Percentiles rank a stretch among this genome's conserved stretches.
phyloP scores from a whole-genome alignment of 805 yeast genomes.

The Yarrowia sp. region DNA sequence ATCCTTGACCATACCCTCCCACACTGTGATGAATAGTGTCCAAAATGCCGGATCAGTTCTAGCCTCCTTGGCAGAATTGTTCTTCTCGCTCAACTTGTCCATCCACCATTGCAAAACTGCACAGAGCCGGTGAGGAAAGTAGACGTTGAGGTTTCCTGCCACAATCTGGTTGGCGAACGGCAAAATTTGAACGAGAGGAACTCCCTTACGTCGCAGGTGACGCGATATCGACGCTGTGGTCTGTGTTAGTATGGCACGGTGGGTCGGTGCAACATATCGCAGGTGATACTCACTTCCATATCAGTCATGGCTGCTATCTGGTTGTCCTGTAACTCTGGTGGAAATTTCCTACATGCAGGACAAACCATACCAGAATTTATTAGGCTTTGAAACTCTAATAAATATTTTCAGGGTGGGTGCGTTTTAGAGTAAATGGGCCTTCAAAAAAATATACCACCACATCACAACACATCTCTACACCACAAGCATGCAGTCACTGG shows the following conservation, averaged over 20 bases:
- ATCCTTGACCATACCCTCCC: constrained; percentile 11
- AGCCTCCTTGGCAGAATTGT: constrained; percentile 28
- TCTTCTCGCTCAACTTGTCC: constrained; percentile 33
- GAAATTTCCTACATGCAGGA: not conserved
- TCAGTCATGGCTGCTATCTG: constrained; percentile 16
- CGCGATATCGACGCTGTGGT: constrained; percentile 36
- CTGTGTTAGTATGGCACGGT: constrained; percentile 2
- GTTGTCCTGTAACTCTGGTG: not conserved
- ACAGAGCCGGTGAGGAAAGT: constrained; percentile 36
- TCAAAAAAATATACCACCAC: not conserved
- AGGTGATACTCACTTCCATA: constrained; percentile 10
- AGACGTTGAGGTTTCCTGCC: constrained; percentile 29
- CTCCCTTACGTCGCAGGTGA: constrained; percentile 34
- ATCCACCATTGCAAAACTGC: constrained; percentile 41
- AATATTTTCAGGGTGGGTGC: constrained; percentile 20
- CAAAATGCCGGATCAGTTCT: constrained; percentile 11
- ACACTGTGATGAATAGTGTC: constrained; percentile 7
- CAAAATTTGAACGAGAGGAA: constrained; percentile 31
- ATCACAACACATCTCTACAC: not conserved
- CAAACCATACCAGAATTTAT: not conserved
- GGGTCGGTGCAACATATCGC: not conserved
- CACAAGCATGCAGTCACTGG: not conserved
- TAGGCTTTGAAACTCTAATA: constrained; percentile 6
- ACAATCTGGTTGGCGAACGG: constrained; percentile 32
- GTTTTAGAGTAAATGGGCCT: not conserved